phyloP scores from a whole-genome alignment of 2,329 filamentous ascomycete genomes.

The Stagonosporopsis vannaccii region DNA sequence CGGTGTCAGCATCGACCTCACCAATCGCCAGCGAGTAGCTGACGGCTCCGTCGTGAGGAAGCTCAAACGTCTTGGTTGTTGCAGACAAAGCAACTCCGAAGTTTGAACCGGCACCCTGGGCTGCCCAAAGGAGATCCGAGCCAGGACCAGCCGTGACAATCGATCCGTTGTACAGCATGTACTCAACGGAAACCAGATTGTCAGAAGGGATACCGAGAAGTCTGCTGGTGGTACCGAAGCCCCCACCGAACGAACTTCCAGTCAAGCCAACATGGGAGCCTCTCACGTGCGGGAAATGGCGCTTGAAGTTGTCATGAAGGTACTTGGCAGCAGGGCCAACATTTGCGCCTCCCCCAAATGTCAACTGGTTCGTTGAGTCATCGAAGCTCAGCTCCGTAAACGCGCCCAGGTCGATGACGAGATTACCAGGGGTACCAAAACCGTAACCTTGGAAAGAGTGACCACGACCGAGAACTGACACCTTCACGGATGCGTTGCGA shows the following conservation, averaged over 20 bases:
- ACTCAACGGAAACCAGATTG: constrained; percentile 21
- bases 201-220: constrained; percentile 16
- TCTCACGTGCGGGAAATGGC: constrained; percentile 22
- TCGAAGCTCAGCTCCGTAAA: constrained; percentile 23
- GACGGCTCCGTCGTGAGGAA: constrained; percentile 15
- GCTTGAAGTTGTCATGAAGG: constrained; percentile 3
- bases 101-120: constrained; percentile 21
- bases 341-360: constrained; percentile 19
- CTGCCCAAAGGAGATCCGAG: constrained; percentile 22
- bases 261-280: constrained; percentile 19
- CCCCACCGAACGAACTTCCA: constrained; percentile 18
- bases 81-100: constrained; percentile 21
- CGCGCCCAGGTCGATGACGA: constrained; percentile 17
- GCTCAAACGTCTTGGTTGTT: constrained; percentile 15
- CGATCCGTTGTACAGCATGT: constrained; percentile 22
- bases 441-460: constrained; percentile 25
- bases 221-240: constrained; percentile 20
- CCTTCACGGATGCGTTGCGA: constrained; percentile 21
- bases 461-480: constrained; percentile 15
- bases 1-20: background rate
- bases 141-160: constrained; percentile 14
- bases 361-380: constrained; percentile 18
- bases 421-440: constrained; percentile 20
- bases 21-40: constrained; percentile 18
- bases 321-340: constrained; percentile 19